These are phyloP conservation scores for Marasmius sp. DNA, from an alignment of 1,284 basidiomycete species.

Conservation along the genomic window DNA sequence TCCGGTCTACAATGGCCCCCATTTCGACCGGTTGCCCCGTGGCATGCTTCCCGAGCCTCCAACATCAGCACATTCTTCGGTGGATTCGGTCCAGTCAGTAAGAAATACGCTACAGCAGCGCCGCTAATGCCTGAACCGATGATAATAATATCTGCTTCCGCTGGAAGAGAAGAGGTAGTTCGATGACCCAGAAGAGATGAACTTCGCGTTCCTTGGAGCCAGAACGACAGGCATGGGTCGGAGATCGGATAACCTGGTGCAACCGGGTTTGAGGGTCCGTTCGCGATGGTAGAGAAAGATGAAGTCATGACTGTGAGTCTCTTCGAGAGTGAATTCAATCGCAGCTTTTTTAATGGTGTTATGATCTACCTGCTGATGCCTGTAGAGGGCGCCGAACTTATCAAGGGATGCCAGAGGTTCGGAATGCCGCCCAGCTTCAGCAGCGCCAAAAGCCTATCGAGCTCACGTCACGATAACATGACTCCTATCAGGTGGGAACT, in stretches of 20 bases:
- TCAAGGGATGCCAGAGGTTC: not conserved
- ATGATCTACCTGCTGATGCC: too few relatives aligned
- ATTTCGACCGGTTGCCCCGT: constrained; percentile 22
- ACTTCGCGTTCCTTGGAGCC: constrained; percentile 22
- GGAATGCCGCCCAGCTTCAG: not conserved
- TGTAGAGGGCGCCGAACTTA: too few relatives aligned
- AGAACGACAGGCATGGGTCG: constrained; percentile 25
- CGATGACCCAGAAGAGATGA: constrained; percentile 23
- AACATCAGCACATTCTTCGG: constrained; percentile 17
- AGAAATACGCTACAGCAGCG: constrained; percentile 21
- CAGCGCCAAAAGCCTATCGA: not conserved
- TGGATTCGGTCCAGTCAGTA: constrained; percentile 18
- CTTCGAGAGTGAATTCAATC: not conserved
- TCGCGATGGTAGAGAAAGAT: constrained; percentile 8
- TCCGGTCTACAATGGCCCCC: constrained; percentile 28
- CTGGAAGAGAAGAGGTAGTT: constrained; percentile 22
- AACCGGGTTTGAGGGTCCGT: constrained; percentile 10
- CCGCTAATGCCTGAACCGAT: constrained; percentile 29
- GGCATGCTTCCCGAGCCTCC: constrained; percentile 21
- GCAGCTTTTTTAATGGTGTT: not conserved
- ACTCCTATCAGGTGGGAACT: not conserved
- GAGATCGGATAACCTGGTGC: constrained; percentile 20
- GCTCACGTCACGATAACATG: not conserved
- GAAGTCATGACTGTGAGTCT: not conserved
- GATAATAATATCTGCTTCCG: constrained; percentile 20